Percentiles rank a stretch among this genome's conserved stretches.
These are phyloP conservation scores for Teratosphaeria gauchensis DNA, from an alignment of 2,329 filamentous ascomycete species.

Conservation along the genomic window DNA sequence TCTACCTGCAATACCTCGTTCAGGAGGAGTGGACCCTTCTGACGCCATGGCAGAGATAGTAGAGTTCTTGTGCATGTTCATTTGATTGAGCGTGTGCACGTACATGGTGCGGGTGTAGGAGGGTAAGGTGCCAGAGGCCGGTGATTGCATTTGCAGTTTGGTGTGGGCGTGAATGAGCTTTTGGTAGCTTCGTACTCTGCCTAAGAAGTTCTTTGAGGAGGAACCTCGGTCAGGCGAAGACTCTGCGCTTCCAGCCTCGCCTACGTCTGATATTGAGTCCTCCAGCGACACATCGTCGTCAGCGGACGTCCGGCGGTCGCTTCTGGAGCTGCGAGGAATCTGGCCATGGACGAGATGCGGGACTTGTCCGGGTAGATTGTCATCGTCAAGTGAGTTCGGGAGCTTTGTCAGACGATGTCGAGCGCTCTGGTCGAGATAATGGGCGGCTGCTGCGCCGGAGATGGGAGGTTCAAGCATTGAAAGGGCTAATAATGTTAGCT, in stretches of 20 bases:
- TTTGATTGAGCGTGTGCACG: slow-evolving; percentile 16
- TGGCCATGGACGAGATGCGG: slow-evolving; percentile 6
- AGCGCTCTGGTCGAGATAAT: not conserved
- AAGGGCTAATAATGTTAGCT: slow-evolving; percentile 3
- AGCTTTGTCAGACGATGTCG: not conserved
- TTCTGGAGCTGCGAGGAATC: not conserved
- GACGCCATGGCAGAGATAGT: not conserved
- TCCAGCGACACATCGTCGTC: slow-evolving; percentile 2
- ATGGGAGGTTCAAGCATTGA: slow-evolving; percentile 4
- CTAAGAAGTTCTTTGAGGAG: slow-evolving; percentile 3
- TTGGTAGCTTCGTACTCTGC: slow-evolving; percentile 10
- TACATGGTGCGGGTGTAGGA: slow-evolving; percentile 19
- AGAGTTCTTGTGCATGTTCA: slow-evolving; percentile 9
- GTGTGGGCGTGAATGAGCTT: slow-evolving; percentile 16
- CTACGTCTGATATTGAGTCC: not conserved
- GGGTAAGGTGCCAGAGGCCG: slow-evolving; percentile 7
- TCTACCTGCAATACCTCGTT: not conserved
- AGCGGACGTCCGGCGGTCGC: not conserved
- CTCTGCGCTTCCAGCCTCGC: not conserved
- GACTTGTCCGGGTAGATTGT: slow-evolving; percentile 2
- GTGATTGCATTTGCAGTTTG: slow-evolving; percentile 9
- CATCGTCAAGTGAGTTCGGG: not conserved
- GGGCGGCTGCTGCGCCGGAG: not conserved
- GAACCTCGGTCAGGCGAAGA: slow-evolving; percentile 1
- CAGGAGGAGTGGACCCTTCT: not conserved